Evolutionary conservation across 331 rosid species (phyloP).

Genomic region (Spiraea crenata): DNA sequence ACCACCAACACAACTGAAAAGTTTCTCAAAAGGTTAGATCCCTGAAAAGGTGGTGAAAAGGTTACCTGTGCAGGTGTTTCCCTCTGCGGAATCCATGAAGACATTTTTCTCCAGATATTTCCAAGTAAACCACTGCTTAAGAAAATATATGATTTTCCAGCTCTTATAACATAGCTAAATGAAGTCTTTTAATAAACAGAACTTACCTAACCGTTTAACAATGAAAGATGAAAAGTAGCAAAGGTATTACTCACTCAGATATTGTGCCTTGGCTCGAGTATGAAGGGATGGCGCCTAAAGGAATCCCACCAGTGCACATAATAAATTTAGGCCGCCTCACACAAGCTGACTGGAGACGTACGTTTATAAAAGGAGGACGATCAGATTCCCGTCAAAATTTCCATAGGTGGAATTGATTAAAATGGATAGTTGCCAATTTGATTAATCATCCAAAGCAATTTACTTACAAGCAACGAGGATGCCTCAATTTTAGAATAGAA

Average conservation of each 20-base stretch:
- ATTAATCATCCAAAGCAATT: conserved; percentile 16
- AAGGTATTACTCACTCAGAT: conserved; percentile 40
- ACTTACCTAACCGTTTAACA: neutral
- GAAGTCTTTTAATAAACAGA: conserved; percentile 7
- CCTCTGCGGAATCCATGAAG: conserved; percentile 79
- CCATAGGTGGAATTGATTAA: neutral
- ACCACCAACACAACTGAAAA: neutral
- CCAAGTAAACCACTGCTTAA: conserved; percentile 70
- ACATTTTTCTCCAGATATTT: conserved; percentile 77
- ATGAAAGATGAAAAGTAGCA: neutral
- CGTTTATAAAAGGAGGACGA: neutral
- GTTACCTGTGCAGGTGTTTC: conserved; percentile 70
- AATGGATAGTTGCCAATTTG: neutral
- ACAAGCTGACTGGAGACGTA: conserved; percentile 65
- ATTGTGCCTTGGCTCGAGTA: conserved; percentile 65
- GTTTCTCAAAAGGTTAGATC: neutral
- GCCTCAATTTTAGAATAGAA: conserved; percentile 81
- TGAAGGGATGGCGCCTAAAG: conserved; percentile 71
- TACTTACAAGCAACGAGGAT: conserved; percentile 80
- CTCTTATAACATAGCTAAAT: neutral
- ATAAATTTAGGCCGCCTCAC: conserved; percentile 94
- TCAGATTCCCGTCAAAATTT: neutral
- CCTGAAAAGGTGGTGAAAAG: too few species aligned
- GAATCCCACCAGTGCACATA: conserved; percentile 89
- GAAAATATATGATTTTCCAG: conserved; percentile 23